Base-by-base conservation (phyloP, 495 filamentous ascomycete genomes). In the Penicillium canescens region DNA sequence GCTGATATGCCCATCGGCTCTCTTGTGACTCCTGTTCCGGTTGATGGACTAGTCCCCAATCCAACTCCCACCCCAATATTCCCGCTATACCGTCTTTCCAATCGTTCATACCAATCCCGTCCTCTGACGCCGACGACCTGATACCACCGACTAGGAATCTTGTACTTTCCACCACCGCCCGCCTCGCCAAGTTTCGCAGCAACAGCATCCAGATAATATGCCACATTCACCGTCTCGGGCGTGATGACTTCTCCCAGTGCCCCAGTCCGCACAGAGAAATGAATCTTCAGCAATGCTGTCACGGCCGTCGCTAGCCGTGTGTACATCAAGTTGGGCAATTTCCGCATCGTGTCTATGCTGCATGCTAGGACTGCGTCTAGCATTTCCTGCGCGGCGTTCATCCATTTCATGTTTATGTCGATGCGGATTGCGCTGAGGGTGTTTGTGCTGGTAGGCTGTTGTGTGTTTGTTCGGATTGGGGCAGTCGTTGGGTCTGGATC, bases 221-320 rank as follows among this genome's bases (percentile, higher is more conserved):
- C 71, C 13, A 78, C 64, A 40, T 76, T 79, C 36, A 82, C 61
- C 10, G 65, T 63, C 39, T 74, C 57, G 0, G 67, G 56, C 0
- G 71, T 70, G 9, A 82, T 62, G 16, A 81, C 66, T 41, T 74
- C 64, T 4, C 80, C 75, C 7, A 83, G 61, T 0, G 67, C 61
- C 6, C 69, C 69, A 9, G 74, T 67, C 16, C 72, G 71, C 18
- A 78, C 69, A 0, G 77, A 76, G 54, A 76, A 77, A 52, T 78
- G 72, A 23, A 80, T 71, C 45, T 81, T 81, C 38, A 80, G 59
- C 9, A 83, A 65, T 3, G 76, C 73, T 28, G 78, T 73, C 13
- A 81, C 28, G 0, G 73, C 70, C 51, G 72, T 72, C 0, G 65
- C 63, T 23, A 75, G 67, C 6, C 77, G 72, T 7, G 76, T 75